Base-by-base conservation (phyloP, 1,284 basidiomycete species). In the Apiotrichum gracile region DNA sequence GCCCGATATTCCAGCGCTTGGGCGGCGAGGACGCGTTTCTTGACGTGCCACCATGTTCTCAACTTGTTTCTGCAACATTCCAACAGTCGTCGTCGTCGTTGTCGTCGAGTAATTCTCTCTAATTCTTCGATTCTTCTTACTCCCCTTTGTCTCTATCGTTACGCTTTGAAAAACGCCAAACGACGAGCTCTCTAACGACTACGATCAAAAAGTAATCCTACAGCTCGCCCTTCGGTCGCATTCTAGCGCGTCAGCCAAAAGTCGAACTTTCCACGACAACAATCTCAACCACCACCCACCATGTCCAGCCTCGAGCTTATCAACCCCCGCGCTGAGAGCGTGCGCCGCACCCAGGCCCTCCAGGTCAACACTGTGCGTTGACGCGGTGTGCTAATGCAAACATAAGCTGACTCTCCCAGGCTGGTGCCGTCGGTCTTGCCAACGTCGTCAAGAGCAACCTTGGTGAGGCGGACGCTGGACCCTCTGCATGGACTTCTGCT, bases 381-480 rank as follows among this genome's bases (percentile, higher is more conserved):
- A 13, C 25, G 21, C 7, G 3, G 24, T 31, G 41, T 39, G 31
- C 17, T 16, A 29, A 16, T 35, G 17, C 24, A 22, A 29, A 33
- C 19, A 42, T 19, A 41, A 43, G 53, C 44, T 67, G 54, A 54
- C 38, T 25, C 25, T 52, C 10, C 35, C 62, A 65, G 66, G 69
- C 65, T 31, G 94, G 94, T 66, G 96, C 96, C 52, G 90, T 97
- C 81, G 94, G 96, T 65, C 86, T 99, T 52, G 96, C 96, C 34
- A 89, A 85, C 75, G 94, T 99, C 55, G 94, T 99, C 63, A 94
- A 92, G 79, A 85, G 88, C 70, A 98, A 98, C 78, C 81, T 98
- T 58, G 94, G 94, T 87, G 65, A 63, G 79, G 68, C 52, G 21
- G 47, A 24, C n/a, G 41, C 29, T 43, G n/a, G n/a, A 38, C 16